Conservation (phyloP, 192 early-diverging fungal genomes). For the Podila horticola region DNA sequence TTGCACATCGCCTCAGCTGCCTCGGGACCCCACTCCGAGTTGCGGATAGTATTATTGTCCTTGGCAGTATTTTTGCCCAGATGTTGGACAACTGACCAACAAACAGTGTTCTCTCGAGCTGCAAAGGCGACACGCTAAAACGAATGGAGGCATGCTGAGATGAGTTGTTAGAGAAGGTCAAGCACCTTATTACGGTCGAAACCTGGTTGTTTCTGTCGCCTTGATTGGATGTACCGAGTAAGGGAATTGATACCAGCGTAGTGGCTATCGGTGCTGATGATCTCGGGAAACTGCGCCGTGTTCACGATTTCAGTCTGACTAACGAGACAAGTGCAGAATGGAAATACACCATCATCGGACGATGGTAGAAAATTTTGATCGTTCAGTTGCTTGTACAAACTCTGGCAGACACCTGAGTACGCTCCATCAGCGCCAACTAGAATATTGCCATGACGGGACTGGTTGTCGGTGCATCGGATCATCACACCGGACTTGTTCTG, state of each 20-base stretch:
- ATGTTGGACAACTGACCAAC: neutral
- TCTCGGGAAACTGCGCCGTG: neutral
- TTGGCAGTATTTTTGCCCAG: neutral
- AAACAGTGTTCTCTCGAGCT: neutral
- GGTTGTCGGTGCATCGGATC: conserved; percentile 5
- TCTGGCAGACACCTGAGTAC: conserved; percentile 4
- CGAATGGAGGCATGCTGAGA: too few relatives aligned
- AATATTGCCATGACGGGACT: neutral
- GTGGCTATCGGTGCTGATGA: neutral
- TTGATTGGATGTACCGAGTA: too few relatives aligned
- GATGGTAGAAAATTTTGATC: neutral
- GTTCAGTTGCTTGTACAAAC: conserved; percentile 1
- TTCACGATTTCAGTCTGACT: neutral
- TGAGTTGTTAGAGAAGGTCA: too few relatives aligned
- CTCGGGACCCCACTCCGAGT: neutral
- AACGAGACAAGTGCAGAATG: conserved; percentile 4
- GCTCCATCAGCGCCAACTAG: conserved; percentile 15
- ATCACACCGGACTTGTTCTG: neutral
- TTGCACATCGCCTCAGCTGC: neutral
- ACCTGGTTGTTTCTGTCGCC: too few relatives aligned
- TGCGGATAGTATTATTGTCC: neutral
- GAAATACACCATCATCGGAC: neutral
- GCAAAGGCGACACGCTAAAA: neutral
- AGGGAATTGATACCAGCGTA: too few relatives aligned
- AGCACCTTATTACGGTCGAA: too few relatives aligned